Evolutionary conservation across 73 alveolate genomes (phyloP).

Genomic region (Paramecium tetraurelia): DNA sequence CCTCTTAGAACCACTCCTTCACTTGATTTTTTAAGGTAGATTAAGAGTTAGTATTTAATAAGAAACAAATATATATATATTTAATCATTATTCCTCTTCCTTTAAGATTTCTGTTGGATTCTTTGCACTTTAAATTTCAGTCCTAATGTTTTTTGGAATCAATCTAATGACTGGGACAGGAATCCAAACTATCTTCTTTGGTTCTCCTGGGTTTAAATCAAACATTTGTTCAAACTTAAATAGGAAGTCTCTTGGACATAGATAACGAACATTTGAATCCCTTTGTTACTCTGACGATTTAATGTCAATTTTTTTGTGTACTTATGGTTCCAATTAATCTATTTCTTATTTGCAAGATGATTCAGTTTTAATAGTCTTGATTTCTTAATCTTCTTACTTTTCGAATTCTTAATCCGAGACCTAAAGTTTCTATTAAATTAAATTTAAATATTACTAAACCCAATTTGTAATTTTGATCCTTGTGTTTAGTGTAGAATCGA

Average conservation of each 20-base stretch:
- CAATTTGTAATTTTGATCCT: not conserved
- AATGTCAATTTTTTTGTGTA: not conserved
- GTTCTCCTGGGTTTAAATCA: not conserved
- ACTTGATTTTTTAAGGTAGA: not conserved
- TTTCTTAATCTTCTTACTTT: not conserved
- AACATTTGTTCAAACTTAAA: not conserved
- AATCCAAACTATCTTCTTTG: not conserved
- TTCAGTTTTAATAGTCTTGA: not conserved
- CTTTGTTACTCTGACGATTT: not conserved
- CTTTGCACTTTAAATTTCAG: not conserved
- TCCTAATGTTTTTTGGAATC: not conserved
- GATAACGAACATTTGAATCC: not conserved
- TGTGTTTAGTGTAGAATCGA: not conserved
- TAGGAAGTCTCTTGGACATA: conserved; percentile 12
- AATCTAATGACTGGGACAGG: conserved; percentile 14
- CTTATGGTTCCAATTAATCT: not conserved
- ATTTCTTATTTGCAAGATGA: not conserved
- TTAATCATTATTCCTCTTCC: not conserved
- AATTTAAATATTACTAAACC: not conserved
- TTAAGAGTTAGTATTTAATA: not conserved
- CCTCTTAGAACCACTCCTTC: not conserved
- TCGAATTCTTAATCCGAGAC: not conserved
- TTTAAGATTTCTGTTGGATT: not conserved
- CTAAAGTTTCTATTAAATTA: not conserved
- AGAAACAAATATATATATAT: not conserved